These are phyloP conservation scores for Tolypocladium sp. DNA, from an alignment of 2,329 filamentous ascomycete genomes.

Conservation along the genomic window DNA sequence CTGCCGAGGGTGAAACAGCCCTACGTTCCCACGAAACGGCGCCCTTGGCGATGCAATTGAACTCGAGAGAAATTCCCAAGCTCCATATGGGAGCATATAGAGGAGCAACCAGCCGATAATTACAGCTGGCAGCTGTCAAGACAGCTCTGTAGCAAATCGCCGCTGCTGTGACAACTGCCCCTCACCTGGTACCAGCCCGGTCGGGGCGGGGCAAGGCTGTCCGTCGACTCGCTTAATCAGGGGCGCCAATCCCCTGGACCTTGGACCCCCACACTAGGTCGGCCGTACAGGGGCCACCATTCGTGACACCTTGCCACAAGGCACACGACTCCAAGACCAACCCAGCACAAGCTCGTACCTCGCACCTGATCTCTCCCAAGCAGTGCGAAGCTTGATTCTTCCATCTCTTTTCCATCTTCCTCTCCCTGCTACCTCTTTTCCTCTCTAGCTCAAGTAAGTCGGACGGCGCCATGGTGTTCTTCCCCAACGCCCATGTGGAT, in stretches of 20 bases:
- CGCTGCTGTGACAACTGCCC: background rate
- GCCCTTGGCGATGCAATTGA: background rate
- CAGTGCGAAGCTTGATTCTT: background rate
- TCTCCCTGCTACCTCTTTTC: background rate
- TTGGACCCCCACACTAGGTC: constrained; percentile 15
- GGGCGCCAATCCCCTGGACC: background rate
- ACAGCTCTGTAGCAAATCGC: background rate
- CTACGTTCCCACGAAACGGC: too few relatives aligned
- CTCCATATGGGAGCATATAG: too few relatives aligned
- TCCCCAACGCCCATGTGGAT: background rate
- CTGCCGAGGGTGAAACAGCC: background rate
- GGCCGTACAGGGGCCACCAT: constrained; percentile 10
- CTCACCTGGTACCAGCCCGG: background rate
- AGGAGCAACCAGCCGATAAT: too few relatives aligned
- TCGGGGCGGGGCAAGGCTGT: background rate
- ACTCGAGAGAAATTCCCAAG: background rate
- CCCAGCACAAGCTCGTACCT: background rate
- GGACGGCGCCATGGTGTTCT: background rate
- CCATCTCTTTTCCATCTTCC: background rate
- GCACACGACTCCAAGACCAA: constrained; percentile 13
- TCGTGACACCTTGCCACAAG: constrained; percentile 25
- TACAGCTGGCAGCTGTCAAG: background rate
- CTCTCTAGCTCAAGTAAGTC: background rate
- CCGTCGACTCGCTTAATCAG: background rate
- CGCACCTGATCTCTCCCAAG: background rate